These are phyloP conservation scores for Pezicula carpinea DNA, from an alignment of 2,329 filamentous ascomycete species.

Conservation along the genomic window DNA sequence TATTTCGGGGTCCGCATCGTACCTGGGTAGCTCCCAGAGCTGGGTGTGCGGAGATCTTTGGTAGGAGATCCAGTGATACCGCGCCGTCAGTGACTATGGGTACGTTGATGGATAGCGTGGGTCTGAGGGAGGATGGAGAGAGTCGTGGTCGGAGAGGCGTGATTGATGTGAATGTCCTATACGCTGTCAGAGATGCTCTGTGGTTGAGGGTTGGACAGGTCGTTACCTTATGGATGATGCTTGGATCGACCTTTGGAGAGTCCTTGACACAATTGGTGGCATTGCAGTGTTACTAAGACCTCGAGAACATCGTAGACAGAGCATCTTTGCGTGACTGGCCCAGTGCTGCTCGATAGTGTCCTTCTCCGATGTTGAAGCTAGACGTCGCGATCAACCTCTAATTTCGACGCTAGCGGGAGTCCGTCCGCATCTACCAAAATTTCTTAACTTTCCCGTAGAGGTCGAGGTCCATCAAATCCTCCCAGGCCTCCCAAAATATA, in stretches of 20 bases:
- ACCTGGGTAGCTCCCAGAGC: conserved; percentile 25
- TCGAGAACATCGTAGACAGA: conserved; percentile 24
- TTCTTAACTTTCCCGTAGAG: neutral
- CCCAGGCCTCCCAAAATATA: neutral
- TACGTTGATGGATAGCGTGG: conserved; percentile 1
- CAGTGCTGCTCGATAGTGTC: neutral
- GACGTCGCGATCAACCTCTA: conserved; percentile 1
- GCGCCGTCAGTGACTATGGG: conserved; percentile 1
- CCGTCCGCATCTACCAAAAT: conserved; percentile 8
- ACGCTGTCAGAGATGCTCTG: conserved; percentile 2
- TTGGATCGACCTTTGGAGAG: conserved; percentile 8
- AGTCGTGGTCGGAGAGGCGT: conserved; percentile 23
- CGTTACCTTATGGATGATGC: conserved; percentile 17
- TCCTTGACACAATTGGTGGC: conserved; percentile 7
- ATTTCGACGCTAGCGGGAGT: conserved; percentile 17
- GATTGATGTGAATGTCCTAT: conserved; percentile 27
- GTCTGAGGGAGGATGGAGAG: conserved; percentile 12
- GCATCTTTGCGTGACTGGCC: conserved; percentile 20
- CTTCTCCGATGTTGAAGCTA: neutral
- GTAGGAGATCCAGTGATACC: conserved; percentile 20
- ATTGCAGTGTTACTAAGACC: conserved; percentile 15
- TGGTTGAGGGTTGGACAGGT: neutral
- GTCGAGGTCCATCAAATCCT: neutral
- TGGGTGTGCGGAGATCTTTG: conserved; percentile 27
- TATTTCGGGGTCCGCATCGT: conserved; percentile 28